Evolutionary conservation across 2,329 filamentous ascomycete species (phyloP).

Genomic region (Verruconis gallopava): DNA sequence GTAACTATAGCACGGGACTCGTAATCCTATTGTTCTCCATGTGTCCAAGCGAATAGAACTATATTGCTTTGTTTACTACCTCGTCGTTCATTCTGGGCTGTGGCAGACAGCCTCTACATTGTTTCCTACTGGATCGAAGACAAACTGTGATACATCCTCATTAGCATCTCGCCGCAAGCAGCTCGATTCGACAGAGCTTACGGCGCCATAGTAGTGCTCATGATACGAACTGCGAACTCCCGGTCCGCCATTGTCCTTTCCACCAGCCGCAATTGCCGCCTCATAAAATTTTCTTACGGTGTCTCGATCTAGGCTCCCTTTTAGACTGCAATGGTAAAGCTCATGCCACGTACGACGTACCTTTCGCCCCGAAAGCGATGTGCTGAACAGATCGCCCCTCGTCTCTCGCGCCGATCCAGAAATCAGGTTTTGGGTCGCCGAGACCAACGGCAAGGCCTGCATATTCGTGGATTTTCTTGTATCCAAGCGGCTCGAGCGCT

Average conservation of each 20-base stretch:
- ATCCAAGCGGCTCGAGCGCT: slow-evolving; percentile 1
- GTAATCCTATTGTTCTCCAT: no score
- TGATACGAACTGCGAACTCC: not conserved
- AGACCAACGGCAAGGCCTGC: not conserved
- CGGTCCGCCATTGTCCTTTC: not conserved
- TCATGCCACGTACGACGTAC: no score
- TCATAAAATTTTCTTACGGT: not conserved
- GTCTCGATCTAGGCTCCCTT: not conserved
- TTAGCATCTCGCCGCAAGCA: not conserved
- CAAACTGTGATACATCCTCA: not conserved
- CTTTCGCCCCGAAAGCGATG: not conserved
- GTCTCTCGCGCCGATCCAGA: not conserved
- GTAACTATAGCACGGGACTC: no score
- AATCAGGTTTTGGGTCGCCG: not conserved
- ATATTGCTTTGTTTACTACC: no score
- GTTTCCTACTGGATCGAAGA: slow-evolving; percentile 4
- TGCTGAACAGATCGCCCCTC: not conserved
- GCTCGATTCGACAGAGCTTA: not conserved
- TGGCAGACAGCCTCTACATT: slow-evolving; percentile 4
- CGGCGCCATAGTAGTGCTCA: slow-evolving; percentile 5
- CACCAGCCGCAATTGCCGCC: slow-evolving; percentile 1
- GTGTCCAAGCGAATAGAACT: no score
- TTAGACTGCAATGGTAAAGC: not conserved
- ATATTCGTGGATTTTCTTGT: slow-evolving; percentile 2
- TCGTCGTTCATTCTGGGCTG: no score